Percentiles rank a stretch among this genome's conserved stretches.
phyloP scores from a whole-genome alignment of 83 land plant genomes.

The Picea abies region DNA sequence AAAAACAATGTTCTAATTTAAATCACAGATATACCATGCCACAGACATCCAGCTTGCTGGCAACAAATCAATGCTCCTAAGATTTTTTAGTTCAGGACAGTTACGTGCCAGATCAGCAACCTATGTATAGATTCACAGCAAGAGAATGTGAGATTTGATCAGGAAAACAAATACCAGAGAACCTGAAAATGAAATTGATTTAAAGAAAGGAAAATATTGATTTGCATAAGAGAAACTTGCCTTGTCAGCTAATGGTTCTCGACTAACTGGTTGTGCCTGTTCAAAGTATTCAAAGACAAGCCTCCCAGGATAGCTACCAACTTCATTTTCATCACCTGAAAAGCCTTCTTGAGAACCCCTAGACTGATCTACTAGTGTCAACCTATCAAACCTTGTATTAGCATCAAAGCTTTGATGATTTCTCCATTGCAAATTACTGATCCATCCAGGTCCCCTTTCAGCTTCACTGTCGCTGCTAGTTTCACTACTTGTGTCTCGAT shows the following conservation, averaged over 20 bases:
- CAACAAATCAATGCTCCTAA: constrained; percentile 33
- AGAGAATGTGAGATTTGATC: background rate
- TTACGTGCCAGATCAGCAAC: constrained; percentile 16
- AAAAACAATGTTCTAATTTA: background rate
- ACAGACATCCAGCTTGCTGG: constrained; percentile 49
- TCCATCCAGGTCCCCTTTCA: background rate
- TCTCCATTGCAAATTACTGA: constrained; percentile 2
- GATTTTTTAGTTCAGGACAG: constrained; percentile 22
- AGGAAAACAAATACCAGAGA: background rate
- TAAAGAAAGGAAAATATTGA: background rate
- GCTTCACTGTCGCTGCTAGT: no score
- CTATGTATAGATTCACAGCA: constrained; percentile 7
- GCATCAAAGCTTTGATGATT: background rate
- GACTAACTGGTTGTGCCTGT: constrained; percentile 33
- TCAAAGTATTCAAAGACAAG: constrained; percentile 50
- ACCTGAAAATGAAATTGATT: background rate
- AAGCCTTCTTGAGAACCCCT: constrained; percentile 13
- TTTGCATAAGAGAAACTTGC: constrained; percentile 20
- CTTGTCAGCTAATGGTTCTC: constrained; percentile 68
- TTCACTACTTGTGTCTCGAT: constrained; percentile 37
- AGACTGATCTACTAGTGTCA: constrained; percentile 16
- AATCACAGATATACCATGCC: constrained; percentile 32
- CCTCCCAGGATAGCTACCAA: constrained; percentile 6
- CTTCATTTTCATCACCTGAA: constrained; percentile 42
- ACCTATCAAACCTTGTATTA: background rate